phyloP scores from a whole-genome alignment of 1,284 basidiomycete genomes.

The Leccinum fallax region DNA sequence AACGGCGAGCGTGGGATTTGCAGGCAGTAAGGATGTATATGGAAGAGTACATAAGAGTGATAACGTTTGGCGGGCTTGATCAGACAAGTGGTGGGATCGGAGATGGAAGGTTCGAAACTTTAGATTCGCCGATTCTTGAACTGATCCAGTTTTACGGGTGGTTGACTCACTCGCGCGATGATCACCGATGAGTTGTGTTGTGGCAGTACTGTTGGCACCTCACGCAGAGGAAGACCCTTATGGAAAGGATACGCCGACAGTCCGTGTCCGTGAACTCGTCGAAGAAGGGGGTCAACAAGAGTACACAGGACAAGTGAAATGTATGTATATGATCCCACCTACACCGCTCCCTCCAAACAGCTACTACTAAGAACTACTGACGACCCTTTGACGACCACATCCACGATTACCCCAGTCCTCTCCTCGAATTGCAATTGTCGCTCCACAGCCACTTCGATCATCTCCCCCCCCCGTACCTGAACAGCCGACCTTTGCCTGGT shows the following conservation, averaged over 20 bases:
- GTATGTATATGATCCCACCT: neutral
- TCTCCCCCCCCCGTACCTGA: conserved; percentile 28
- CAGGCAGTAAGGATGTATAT: conserved; percentile 19
- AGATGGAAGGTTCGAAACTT: conserved; percentile 35
- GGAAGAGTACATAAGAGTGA: conserved; percentile 30
- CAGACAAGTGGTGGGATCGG: conserved; percentile 29
- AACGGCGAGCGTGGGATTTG: conserved; percentile 30
- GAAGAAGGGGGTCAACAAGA: conserved; percentile 31
- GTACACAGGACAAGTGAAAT: conserved; percentile 30
- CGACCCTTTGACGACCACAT: conserved; percentile 34
- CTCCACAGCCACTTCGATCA: conserved; percentile 38
- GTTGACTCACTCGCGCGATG: conserved; percentile 27
- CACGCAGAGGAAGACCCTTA: conserved; percentile 32
- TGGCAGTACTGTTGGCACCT: conserved; percentile 30
- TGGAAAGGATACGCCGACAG: conserved; percentile 35
- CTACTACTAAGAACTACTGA: conserved; percentile 4
- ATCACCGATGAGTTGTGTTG: conserved; percentile 28
- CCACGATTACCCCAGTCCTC: conserved; percentile 10
- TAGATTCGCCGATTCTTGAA: conserved; percentile 34
- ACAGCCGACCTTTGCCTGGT: conserved; percentile 33
- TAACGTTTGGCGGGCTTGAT: conserved; percentile 35
- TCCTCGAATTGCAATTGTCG: conserved; percentile 30
- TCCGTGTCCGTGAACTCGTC: conserved; percentile 25
- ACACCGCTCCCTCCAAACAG: neutral
- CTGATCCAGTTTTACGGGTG: conserved; percentile 5